These are phyloP conservation scores for Pelargonium australe DNA, from an alignment of 441 rosid genomes.

Conservation along the genomic window DNA sequence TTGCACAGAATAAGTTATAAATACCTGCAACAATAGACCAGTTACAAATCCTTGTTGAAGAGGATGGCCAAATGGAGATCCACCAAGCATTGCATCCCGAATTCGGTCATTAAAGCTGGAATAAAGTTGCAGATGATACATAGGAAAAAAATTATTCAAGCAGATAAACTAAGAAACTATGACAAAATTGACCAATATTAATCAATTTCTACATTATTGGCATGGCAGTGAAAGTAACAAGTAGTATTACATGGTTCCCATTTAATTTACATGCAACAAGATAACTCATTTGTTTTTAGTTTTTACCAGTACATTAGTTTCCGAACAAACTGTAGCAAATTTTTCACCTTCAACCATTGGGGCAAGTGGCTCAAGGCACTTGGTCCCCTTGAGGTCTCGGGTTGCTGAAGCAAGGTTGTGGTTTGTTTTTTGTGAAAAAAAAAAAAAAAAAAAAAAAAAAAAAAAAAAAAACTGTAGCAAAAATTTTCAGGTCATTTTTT, in stretches of 20 bases:
- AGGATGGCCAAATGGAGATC: constrained; percentile 96
- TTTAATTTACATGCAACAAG: constrained; percentile 2
- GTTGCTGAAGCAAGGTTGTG: no score
- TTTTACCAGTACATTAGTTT: neutral
- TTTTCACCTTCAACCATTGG: no score
- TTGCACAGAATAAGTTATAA: neutral
- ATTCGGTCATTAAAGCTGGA: constrained; percentile 93
- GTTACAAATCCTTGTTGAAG: constrained; percentile 97
- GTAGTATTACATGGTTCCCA: neutral
- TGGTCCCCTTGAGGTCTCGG: no score
- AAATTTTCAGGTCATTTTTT: neutral
- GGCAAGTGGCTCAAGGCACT: no score
- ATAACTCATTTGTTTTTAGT: neutral
- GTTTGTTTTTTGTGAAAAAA: no score
- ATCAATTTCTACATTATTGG: constrained; percentile 4
- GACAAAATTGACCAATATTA: constrained; percentile 16
- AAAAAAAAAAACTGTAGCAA: no score
- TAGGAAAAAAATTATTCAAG: constrained; percentile 13
- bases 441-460: no score
- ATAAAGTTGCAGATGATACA: constrained; percentile 22
- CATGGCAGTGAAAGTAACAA: neutral
- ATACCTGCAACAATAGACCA: constrained; percentile 80
- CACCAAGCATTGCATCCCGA: constrained; percentile 96
- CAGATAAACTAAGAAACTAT: constrained; percentile 6
- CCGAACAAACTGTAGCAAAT: neutral